These are phyloP conservation scores for Blastobotrys attinorum DNA, from an alignment of 805 yeast genomes.

Conservation along the genomic window DNA sequence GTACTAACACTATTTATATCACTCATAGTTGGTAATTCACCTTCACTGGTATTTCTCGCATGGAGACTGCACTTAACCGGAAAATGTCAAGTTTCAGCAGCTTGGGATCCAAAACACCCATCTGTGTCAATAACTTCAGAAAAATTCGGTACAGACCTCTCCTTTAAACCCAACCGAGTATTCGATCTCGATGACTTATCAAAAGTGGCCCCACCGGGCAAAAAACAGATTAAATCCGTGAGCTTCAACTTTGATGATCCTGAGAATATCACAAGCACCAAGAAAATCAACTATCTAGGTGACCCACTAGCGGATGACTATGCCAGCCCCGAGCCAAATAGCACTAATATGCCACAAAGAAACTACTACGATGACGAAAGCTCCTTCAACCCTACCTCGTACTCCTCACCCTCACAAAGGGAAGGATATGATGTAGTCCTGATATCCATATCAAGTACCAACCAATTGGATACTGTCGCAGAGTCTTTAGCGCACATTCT, in stretches of 20 bases:
- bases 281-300: neutral
- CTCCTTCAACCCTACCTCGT: too few species aligned
- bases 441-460: constrained; percentile 8
- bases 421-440: constrained; percentile 8
- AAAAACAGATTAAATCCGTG: too few species aligned
- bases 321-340: neutral
- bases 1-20: neutral
- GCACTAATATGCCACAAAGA: too few species aligned
- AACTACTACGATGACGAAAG: neutral
- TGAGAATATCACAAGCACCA: neutral
- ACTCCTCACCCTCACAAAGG: too few species aligned
- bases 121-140: constrained; percentile 13
- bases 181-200: constrained; percentile 6
- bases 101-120: constrained; percentile 13
- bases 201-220: neutral
- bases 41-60: constrained; percentile 16
- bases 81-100: constrained; percentile 14
- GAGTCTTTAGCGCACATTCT: constrained; percentile 9
- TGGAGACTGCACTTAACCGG: constrained; percentile 19
- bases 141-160: constrained; percentile 13
- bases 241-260: too few species aligned
- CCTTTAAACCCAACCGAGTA: constrained; percentile 12
- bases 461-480: constrained; percentile 6
- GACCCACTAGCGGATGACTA: neutral
- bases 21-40: constrained; percentile 15